A percentile compares a stretch with the other conserved stretches of the same genome.
These are phyloP conservation scores for Fusarium mangiferae DNA, from an alignment of 2,329 filamentous ascomycete species.

Conservation along the genomic window DNA sequence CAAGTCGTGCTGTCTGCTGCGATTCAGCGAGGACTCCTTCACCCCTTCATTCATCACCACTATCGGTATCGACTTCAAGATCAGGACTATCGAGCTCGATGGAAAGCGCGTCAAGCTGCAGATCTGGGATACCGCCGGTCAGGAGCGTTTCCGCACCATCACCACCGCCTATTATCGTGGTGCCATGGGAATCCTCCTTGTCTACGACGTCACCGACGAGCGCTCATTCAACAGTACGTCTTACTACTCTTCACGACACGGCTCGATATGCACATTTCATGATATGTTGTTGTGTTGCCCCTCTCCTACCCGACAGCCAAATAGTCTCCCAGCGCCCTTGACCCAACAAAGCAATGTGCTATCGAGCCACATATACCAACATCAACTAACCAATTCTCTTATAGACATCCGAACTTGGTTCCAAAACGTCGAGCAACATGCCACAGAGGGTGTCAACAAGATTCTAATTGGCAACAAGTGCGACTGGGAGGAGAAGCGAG, in stretches of 20 bases:
- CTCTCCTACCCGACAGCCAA: not conserved
- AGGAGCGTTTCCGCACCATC: conserved; percentile 98
- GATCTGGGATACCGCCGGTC: conserved; percentile 99
- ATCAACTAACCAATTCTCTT: conserved; percentile 13
- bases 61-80: conserved; percentile 99
- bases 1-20: conserved; percentile 95
- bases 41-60: conserved; percentile 98
- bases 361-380: conserved; percentile 5
- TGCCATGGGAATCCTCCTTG: conserved; percentile 96
- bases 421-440: conserved; percentile 97
- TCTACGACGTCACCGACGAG: conserved; percentile 98
- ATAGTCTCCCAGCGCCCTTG: not conserved
- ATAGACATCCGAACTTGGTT: conserved; percentile 99
- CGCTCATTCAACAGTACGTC: conserved; percentile 90
- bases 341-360: conserved; percentile 4
- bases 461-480: conserved; percentile 99
- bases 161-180: conserved; percentile 98
- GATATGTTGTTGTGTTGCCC: not conserved
- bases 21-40: conserved; percentile 97
- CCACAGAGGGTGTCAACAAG: conserved; percentile 98
- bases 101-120: conserved; percentile 99
- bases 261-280: not conserved
- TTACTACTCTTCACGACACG: not conserved
- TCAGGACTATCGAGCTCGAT: conserved; percentile 97
- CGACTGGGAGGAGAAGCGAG: conserved; percentile 99